phyloP scores from a whole-genome alignment of 2,329 filamentous ascomycete species.

The Cadophora malorum region DNA sequence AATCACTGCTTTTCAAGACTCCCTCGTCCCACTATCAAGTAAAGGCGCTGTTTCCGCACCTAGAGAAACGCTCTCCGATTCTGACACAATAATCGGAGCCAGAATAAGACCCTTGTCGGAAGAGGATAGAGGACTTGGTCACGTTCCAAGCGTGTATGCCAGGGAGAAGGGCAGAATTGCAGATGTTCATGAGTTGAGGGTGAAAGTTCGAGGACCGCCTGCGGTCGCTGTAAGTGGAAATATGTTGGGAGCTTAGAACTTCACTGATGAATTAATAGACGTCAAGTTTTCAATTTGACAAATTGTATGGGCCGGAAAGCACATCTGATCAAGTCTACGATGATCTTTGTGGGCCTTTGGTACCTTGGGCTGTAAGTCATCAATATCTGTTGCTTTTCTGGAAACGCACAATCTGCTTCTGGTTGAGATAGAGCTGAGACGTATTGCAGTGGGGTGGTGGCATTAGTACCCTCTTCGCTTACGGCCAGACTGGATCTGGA shows the following conservation, averaged over 20 bases:
- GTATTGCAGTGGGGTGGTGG: conserved; percentile 48
- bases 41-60: not conserved
- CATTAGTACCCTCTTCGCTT: conserved; percentile 56
- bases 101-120: conserved; percentile 15
- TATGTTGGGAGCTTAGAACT: not conserved
- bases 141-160: conserved; percentile 15
- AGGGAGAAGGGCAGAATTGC: not conserved
- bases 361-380: conserved; percentile 20
- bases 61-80: not conserved
- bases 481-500: conserved; percentile 57
- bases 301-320: conserved; percentile 23
- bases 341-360: conserved; percentile 19
- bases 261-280: not conserved
- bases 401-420: too few relatives aligned
- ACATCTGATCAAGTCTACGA: conserved; percentile 33
- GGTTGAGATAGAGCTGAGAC: too few relatives aligned
- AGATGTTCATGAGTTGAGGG: conserved; percentile 15
- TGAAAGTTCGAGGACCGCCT: conserved; percentile 11
- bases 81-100: not conserved
- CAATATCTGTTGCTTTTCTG: not conserved
- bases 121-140: not conserved
- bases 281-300: conserved; percentile 17
- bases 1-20: not conserved
- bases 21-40: not conserved
- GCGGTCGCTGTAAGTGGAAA: not conserved